Percentiles rank a stretch among this genome's conserved stretches.
phyloP scores from a whole-genome alignment of 78 protist species.

The Abeoforma whisleri region DNA sequence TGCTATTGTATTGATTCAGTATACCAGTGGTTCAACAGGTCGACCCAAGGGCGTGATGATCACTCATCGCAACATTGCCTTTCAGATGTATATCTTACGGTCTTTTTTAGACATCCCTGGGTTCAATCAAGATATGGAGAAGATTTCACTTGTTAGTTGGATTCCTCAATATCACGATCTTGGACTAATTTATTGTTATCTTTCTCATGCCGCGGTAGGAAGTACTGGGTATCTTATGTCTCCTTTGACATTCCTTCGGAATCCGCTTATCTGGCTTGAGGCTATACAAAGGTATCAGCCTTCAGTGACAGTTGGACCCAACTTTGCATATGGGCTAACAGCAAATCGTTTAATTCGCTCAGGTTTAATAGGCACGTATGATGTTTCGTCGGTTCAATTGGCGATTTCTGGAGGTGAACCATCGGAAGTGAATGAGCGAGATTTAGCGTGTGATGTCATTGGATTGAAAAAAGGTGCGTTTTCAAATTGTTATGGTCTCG shows the following conservation, averaged over 20 bases:
- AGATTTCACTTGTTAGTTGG: no score
- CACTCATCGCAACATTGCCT: not conserved
- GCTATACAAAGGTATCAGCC: not conserved
- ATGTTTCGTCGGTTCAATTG: no score
- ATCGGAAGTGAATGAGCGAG: no score
- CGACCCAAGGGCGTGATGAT: constrained; percentile 15
- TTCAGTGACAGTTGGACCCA: not conserved
- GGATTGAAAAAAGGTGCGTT: no score
- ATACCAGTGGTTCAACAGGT: constrained; percentile 3
- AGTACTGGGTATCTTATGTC: not conserved
- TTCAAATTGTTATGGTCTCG: no score
- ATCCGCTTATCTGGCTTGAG: not conserved
- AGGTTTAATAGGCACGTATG: no score
- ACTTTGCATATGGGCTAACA: no score
- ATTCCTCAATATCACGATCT: not conserved
- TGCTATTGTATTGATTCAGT: not conserved
- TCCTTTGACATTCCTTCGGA: not conserved
- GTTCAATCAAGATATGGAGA: no score
- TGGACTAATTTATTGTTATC: not conserved
- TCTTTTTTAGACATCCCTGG: no score
- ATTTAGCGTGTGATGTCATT: no score
- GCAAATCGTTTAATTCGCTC: no score
- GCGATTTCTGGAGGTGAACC: no score
- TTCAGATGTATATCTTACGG: not conserved
- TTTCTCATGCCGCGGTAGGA: not conserved